Base-by-base conservation (phyloP, 805 yeast species). In the Sugiyamaella boreocaroliniensis region DNA sequence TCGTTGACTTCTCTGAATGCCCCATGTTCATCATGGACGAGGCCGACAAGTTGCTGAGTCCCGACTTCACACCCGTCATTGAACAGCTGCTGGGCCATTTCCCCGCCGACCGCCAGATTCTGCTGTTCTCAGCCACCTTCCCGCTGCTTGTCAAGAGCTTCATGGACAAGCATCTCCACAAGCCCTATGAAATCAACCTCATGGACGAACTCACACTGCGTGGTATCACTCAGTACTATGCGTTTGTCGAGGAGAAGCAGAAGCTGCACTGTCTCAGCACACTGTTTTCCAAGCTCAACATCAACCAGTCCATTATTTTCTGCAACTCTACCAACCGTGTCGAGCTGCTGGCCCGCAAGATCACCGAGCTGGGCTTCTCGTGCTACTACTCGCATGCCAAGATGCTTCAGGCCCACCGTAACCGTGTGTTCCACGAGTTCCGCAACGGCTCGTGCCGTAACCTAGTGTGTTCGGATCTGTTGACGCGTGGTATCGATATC, bases 361-460 rank as follows among this genome's bases (percentile, higher is more conserved):
- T 93, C 65, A 92, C 98, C 22, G 98, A 93, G 67, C 77, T 93
- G 57, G 97, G 97, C 50, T 93, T 85, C 69, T 92, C 98, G 2
- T 93, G 98, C 76, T 93, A 85, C 71, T 93, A 89, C 69, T 88
- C 96, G 19, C 99, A 93, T 68, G 97, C 99, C 10, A 86, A 83
- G 70, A 93, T 93, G 99, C 92, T 95, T 41, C 98, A 93, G 74
- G 85, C 84, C 58, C 96, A 95, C 50, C 86, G 99, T 79, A 93
- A 93, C 74, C 88, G 89, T 68, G 99, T 93, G 6, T 93, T 93
- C 81, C 99, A 93, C 69, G 98, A 93, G 71, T 93, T 93, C 71
- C 86, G 99, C 77, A 96, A 89, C 68, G 99, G 99, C 48, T 89
- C 88, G 69, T 97, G 93, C 66, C 85, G 99, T 75, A 93, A 93